phyloP scores from a whole-genome alignment of 1,284 basidiomycete species.

The Wallemia hederae region DNA sequence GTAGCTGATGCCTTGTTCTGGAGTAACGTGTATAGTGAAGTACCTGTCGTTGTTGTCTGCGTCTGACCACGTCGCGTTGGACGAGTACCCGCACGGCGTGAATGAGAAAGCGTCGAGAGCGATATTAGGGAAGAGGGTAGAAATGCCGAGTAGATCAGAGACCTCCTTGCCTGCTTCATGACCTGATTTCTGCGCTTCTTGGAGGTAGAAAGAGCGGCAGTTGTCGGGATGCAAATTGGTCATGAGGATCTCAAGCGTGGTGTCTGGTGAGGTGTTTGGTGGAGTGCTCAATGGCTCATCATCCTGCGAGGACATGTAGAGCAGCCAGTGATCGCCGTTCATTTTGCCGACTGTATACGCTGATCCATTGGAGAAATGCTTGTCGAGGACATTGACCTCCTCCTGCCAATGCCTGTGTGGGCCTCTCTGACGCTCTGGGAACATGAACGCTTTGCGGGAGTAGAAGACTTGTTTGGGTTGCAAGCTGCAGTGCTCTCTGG shows the following conservation, averaged over 20 bases:
- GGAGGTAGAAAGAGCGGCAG: constrained; percentile 48
- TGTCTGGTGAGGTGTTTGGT: constrained; percentile 24
- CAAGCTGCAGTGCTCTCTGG: constrained; percentile 43
- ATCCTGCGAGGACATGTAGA: constrained; percentile 46
- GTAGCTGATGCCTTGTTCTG: constrained; percentile 88
- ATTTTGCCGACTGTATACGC: constrained; percentile 95
- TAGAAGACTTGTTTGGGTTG: constrained; percentile 45
- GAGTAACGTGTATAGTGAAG: constrained; percentile 96
- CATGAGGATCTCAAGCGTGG: constrained; percentile 97
- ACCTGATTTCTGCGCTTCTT: constrained; percentile 15
- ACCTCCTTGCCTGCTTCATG: constrained; percentile 36
- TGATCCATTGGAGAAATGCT: constrained; percentile 48
- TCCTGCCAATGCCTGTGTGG: constrained; percentile 85
- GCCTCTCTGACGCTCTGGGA: constrained; percentile 78
- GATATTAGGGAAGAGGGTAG: constrained; percentile 52
- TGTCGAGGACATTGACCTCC: constrained; percentile 73
- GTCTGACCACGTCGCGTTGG: constrained; percentile 39
- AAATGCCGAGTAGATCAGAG: constrained; percentile 49
- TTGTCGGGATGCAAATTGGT: constrained; percentile 53
- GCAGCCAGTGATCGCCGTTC: constrained; percentile 95
- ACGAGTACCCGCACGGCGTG: constrained; percentile 83
- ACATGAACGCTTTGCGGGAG: constrained; percentile 97
- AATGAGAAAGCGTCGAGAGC: constrained; percentile 81
- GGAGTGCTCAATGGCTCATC: neutral
- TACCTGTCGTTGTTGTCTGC: constrained; percentile 40